Evolutionary conservation across 2,329 filamentous ascomycete genomes (phyloP), one percentile per base, ranked within the genome.

Genomic region (Zasmidium cellare): DNA sequence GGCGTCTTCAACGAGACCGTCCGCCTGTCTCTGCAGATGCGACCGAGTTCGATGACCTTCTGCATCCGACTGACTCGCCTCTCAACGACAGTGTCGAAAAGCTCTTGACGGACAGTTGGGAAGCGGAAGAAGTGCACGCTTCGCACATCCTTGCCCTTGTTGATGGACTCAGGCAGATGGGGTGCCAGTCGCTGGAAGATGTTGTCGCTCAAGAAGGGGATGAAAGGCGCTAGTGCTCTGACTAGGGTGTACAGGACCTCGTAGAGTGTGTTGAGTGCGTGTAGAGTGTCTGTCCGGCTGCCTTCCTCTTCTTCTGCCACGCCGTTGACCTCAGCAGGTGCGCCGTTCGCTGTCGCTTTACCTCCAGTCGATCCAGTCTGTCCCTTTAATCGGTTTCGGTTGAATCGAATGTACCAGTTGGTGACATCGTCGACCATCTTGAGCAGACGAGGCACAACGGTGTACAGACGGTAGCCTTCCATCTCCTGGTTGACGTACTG

Each of bases 381-480:
- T 46, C 92, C 92, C 85, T 96, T 97, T 65, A 96, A 81, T 55
- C 92, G 86, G 74, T 90, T 90, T 55, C 92, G 85, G 80, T 97
- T 97, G 80, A 96, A 96, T 60, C 92, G 85, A 73, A 97, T 97
- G 77, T 97, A 97, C 92, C 92, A 97, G 76, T 97, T 97, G n/a
- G 92, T 97, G 3, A 90, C 92, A 76, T 96, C 92, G 70, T 97
- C 93, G 64, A 97, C 96, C 69, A 96, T 71, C 59, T 72, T 72
- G 35, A 75, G 64, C 59, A 97, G 78, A 62, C 90, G 84, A 7
- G 92, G 92, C 46, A 96, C 92, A 46, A 97, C 93, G 1, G 92
- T 97, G 76, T 97, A 97, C 28, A 80, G 68, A 58, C 68, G 75
- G 82, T 83, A 81, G 80, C 86, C 87, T 53, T 82, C 82, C 93